A percentile compares a stretch with the other conserved stretches of the same genome.
Conservation (phyloP, 192 early-diverging fungal species). For the Backusella macrospora region DNA sequence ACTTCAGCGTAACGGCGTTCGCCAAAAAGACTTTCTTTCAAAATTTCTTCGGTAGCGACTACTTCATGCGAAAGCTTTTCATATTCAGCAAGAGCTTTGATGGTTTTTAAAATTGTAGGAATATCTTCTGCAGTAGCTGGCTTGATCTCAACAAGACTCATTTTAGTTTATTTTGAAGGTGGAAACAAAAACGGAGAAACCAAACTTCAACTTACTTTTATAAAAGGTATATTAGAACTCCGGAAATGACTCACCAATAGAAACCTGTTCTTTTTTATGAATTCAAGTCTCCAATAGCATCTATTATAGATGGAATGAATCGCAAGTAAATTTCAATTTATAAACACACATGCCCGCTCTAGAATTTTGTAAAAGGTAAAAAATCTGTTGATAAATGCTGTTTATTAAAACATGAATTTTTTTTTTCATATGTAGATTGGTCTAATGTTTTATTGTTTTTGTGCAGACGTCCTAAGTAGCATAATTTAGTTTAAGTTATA, state of each 20-base stretch:
- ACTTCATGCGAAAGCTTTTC: constrained; percentile 76
- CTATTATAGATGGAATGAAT: too few relatives aligned
- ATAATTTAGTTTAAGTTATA: background rate
- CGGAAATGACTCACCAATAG: background rate
- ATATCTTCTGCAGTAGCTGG: constrained; percentile 64
- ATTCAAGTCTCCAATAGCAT: too few relatives aligned
- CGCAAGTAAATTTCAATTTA: too few relatives aligned
- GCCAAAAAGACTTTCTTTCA: constrained; percentile 68
- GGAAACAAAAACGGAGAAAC: constrained; percentile 17
- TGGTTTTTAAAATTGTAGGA: constrained; percentile 68
- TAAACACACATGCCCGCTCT: too few relatives aligned
- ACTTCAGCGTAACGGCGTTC: constrained; percentile 66
- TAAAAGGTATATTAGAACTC: background rate
- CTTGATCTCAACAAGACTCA: constrained; percentile 39
- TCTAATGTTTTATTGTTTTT: constrained; percentile 12
- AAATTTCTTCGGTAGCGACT: constrained; percentile 66
- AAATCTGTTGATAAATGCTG: background rate
- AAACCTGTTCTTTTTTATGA: background rate
- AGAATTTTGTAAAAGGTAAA: too few relatives aligned
- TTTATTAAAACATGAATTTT: background rate
- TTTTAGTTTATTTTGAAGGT: background rate
- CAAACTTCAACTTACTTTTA: background rate
- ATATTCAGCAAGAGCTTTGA: constrained; percentile 73
- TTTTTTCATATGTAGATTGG: background rate
- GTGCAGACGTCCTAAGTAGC: background rate